Percentiles rank a stretch among this genome's conserved stretches.
These are phyloP conservation scores for Xylaria sp. DNA, from an alignment of 495 filamentous ascomycete species.

Conservation along the genomic window DNA sequence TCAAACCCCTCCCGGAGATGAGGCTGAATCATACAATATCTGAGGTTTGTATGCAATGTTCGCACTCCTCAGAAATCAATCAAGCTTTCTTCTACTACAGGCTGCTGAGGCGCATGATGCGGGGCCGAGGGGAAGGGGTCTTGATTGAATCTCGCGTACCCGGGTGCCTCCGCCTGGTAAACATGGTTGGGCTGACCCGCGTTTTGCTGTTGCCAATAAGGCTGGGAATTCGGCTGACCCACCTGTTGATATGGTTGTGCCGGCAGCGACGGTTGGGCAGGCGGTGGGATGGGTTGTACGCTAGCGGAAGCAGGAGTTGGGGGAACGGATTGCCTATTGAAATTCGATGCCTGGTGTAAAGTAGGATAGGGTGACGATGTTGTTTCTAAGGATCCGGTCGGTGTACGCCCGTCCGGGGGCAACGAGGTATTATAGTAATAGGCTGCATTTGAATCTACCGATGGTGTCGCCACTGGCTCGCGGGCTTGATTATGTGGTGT, in stretches of 20 bases:
- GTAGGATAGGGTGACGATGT: slow-evolving; percentile 53
- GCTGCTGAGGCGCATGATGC: slow-evolving; percentile 65
- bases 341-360: slow-evolving; percentile 50
- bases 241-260: slow-evolving; percentile 40
- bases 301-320: slow-evolving; percentile 50
- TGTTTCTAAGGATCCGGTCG: slow-evolving; percentile 45
- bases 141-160: slow-evolving; percentile 65
- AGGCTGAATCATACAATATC: background rate
- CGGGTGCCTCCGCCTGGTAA: slow-evolving; percentile 51
- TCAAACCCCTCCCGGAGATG: background rate
- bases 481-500: slow-evolving; percentile 39
- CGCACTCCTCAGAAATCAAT: slow-evolving; percentile 72
- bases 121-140: slow-evolving; percentile 71
- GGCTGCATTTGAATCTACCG: slow-evolving; percentile 53
- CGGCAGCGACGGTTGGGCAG: slow-evolving; percentile 30
- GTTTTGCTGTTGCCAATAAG: slow-evolving; percentile 37
- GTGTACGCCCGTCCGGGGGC: slow-evolving; percentile 43
- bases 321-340: slow-evolving; percentile 50
- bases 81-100: slow-evolving; percentile 83
- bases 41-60: background rate
- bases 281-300: slow-evolving; percentile 49
- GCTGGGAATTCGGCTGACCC: slow-evolving; percentile 52
- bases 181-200: slow-evolving; percentile 49
- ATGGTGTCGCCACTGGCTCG: slow-evolving; percentile 43
- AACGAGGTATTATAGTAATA: slow-evolving; percentile 56